Conservation (phyloP, 78 protist species). For the Dictyostelium brefeldianum region DNA sequence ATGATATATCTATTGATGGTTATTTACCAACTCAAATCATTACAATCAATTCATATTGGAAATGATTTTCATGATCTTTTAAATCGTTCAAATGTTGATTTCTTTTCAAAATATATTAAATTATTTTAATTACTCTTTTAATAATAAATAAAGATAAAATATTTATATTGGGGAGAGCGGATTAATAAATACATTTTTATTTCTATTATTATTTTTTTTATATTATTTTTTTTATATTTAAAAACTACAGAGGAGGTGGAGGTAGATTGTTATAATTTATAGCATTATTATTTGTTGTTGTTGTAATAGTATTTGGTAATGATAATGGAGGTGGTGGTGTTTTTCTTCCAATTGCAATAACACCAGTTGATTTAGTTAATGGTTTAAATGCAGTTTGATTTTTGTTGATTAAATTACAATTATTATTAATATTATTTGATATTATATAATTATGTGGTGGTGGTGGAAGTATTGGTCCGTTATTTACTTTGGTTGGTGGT, state of each 20-base stretch:
- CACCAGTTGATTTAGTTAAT: not conserved
- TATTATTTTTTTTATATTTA: too few relatives aligned
- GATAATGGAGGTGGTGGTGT: not conserved
- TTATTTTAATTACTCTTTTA: too few relatives aligned
- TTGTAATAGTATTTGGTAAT: not conserved
- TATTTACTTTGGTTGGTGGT: not conserved
- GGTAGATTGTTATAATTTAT: too few relatives aligned
- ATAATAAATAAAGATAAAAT: too few relatives aligned
- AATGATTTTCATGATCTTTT: not conserved
- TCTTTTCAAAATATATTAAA: not conserved
- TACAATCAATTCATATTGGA: not conserved
- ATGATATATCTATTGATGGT: not conserved
- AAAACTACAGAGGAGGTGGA: too few relatives aligned
- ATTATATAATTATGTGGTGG: not conserved
- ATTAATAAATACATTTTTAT: too few relatives aligned
- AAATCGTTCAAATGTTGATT: not conserved
- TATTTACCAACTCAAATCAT: not conserved
- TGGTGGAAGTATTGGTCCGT: not conserved
- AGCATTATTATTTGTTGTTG: too few relatives aligned
- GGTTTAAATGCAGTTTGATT: not conserved
- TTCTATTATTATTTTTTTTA: too few relatives aligned
- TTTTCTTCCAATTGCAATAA: not conserved
- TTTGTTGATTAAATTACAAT: not conserved
- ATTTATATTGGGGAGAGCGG: too few relatives aligned
- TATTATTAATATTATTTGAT: not conserved